A percentile compares a stretch with the other conserved stretches of the same genome.
Conservation (phyloP, 1,284 basidiomycete genomes). For the Papiliotrema terrestris region DNA sequence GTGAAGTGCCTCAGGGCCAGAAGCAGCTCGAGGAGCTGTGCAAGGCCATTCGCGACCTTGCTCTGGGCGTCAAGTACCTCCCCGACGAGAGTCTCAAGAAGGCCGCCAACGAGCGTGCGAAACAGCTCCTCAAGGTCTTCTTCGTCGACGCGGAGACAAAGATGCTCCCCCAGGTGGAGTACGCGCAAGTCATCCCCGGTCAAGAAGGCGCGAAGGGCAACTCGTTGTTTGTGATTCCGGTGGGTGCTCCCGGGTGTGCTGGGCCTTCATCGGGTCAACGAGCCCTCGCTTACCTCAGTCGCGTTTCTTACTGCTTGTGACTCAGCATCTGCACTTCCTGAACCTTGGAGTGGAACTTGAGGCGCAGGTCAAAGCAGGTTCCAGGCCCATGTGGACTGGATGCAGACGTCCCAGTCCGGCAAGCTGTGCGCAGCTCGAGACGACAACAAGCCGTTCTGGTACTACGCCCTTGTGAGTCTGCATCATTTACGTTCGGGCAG, state of each 20-base stretch:
- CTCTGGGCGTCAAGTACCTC: slow-evolving; percentile 14
- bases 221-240: slow-evolving; percentile 31
- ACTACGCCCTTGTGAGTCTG: slow-evolving; percentile 29
- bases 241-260: slow-evolving; percentile 12
- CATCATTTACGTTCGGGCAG: neutral
- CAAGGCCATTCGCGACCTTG: slow-evolving; percentile 17
- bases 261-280: too few relatives aligned
- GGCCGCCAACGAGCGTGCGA: slow-evolving; percentile 1
- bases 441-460: slow-evolving; percentile 33
- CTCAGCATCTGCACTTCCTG: slow-evolving; percentile 20
- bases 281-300: slow-evolving; percentile 10
- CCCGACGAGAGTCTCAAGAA: neutral
- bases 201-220: slow-evolving; percentile 20
- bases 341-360: slow-evolving; percentile 4
- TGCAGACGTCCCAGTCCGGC: slow-evolving; percentile 25
- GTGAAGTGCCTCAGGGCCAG: slow-evolving; percentile 28
- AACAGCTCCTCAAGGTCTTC: slow-evolving; percentile 25
- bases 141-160: slow-evolving; percentile 32
- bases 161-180: slow-evolving; percentile 33
- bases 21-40: slow-evolving; percentile 24
- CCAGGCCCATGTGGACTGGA: slow-evolving; percentile 24
- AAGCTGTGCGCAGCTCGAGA: slow-evolving; percentile 9
- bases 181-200: slow-evolving; percentile 30
- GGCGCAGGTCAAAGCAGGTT: slow-evolving; percentile 21
- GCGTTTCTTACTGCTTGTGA: slow-evolving; percentile 32